Base-by-base conservation (phyloP, 2,329 filamentous ascomycete genomes). In the Lecanicillium sp. region DNA sequence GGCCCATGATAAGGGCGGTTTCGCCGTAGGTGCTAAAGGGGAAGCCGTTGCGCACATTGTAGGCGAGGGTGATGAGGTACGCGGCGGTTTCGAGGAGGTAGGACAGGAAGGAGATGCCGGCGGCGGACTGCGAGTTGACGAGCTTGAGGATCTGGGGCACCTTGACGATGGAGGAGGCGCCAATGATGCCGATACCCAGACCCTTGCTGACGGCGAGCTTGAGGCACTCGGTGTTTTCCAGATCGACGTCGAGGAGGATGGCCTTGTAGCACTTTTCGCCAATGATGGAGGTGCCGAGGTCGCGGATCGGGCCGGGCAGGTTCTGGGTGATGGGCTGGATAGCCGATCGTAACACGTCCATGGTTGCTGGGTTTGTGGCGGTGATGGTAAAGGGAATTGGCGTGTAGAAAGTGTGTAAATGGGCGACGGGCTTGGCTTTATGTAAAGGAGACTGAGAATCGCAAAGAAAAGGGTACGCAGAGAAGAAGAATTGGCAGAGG, bases 11-110 rank as follows among this genome's bases (percentile, higher is more conserved):
- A 55, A 97, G 71, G 28, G 85, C 88, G 19, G 87, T 90, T 74
- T 98, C 92, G 61, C 92, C 92, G 60, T 85, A 98, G 10, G 92
- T 98, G 72, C 84, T 94, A 66, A 98, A 96, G 3, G 92, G 90
- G 52, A 95, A 96, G 17, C 80, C 81, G 55, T 88, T 87, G 57
- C 92, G 87, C 48, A 86, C 72, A 61, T 94, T 95, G 71, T 98
- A 98, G 37, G 87, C 85, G 49, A 98, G 77, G 5, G 81, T 84
- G 62, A 96, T 94, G 53, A 96, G 73, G 65, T 94, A 90, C 42
- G 83, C 79, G 40, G 77, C 73, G 8, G 88, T 96, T 69, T 98
- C 92, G 58, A 98, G 86, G 25, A 92, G 72, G 68, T 96, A 97
- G 22, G 86, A 84, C 32, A 94, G 74, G 66, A 97, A 94, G 35